Percentiles rank a stretch among this genome's conserved stretches.
Evolutionary conservation across 768 basidiomycete genomes (phyloP).

Genomic region (Boletus edulis): DNA sequence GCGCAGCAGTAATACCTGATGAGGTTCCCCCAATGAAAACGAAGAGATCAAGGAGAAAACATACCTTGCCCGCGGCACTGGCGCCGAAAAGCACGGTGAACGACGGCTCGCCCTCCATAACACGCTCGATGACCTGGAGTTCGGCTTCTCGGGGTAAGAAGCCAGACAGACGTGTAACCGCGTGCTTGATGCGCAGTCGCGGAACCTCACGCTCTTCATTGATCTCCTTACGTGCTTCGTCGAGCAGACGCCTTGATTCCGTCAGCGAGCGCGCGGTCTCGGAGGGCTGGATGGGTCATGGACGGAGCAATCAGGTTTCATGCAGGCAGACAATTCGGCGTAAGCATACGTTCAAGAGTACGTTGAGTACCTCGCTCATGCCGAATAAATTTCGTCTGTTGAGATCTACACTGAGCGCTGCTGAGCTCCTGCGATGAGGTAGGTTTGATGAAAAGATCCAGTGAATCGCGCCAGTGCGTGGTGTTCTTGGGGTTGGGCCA

Average conservation of each 20-base stretch:
- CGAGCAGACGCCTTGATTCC: conserved; percentile 71
- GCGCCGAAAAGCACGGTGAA: conserved; percentile 82
- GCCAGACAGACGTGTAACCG: conserved; percentile 72
- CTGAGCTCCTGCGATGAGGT: conserved; percentile 56
- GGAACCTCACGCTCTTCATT: conserved; percentile 63
- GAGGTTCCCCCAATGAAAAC: conserved; percentile 2
- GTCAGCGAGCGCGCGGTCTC: conserved; percentile 77
- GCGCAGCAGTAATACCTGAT: neutral
- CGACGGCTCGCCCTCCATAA: conserved; percentile 64
- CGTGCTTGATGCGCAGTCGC: conserved; percentile 70
- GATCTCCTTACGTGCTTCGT: conserved; percentile 76
- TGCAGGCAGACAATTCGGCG: neutral
- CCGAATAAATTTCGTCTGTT: conserved; percentile 76
- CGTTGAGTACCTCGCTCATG: conserved; percentile 73
- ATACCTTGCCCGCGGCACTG: conserved; percentile 77
- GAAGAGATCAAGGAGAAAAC: neutral
- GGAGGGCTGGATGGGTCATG: conserved; percentile 52
- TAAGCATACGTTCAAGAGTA: conserved; percentile 65
- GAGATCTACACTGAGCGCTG: conserved; percentile 55
- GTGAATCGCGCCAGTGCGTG: conserved; percentile 47
- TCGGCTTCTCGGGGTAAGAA: conserved; percentile 73
- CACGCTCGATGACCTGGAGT: conserved; percentile 59
- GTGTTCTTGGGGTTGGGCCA: conserved; percentile 27
- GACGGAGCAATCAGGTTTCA: conserved; percentile 9
- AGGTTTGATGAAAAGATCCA: conserved; percentile 79